Evolutionary conservation across 176 grass and related monocot genomes (phyloP).

Genomic region (Pontederia paniculata): DNA sequence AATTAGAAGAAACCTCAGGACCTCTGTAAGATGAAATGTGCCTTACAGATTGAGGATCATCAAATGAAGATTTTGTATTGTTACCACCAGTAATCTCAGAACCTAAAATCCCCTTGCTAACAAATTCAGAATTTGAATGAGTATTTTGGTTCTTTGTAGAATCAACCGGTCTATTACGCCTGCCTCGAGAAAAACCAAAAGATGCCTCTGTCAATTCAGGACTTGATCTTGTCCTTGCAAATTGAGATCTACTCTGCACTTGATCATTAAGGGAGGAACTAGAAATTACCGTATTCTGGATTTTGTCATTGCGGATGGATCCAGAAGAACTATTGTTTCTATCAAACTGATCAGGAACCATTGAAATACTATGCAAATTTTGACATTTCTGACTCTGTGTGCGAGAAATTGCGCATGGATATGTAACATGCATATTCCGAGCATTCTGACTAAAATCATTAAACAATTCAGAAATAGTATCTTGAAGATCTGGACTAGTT

Average conservation of each 20-base stretch:
- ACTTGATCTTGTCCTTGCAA: conserved; percentile 70
- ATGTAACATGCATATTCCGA: conserved; percentile 15
- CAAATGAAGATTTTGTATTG: conserved; percentile 42
- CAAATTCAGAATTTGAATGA: conserved; percentile 31
- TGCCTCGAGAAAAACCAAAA: conserved; percentile 39
- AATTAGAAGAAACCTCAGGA: conserved; percentile 40
- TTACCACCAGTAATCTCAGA: conserved; percentile 41
- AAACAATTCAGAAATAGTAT: conserved; percentile 26
- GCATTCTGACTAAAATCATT: conserved; percentile 25
- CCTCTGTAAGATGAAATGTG: conserved; percentile 39
- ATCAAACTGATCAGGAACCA: conserved; percentile 50
- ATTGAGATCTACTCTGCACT: conserved; percentile 43
- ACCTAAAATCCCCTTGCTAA: conserved; percentile 35
- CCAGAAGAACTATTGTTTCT: conserved; percentile 43
- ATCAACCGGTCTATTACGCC: conserved; percentile 26
- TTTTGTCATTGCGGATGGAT: conserved; percentile 39
- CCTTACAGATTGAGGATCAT: conserved; percentile 37
- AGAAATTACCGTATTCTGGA: conserved; percentile 34
- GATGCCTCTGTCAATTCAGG: conserved; percentile 66
- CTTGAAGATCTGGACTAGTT: conserved; percentile 25
- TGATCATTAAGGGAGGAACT: conserved; percentile 27
- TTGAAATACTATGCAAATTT: conserved; percentile 25
- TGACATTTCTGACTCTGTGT: conserved; percentile 34
- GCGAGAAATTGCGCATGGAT: conserved; percentile 26
- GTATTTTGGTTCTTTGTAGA: conserved; percentile 21